phyloP scores from a whole-genome alignment of 1,139 yeast genomes.

The Pichia cactophila region DNA sequence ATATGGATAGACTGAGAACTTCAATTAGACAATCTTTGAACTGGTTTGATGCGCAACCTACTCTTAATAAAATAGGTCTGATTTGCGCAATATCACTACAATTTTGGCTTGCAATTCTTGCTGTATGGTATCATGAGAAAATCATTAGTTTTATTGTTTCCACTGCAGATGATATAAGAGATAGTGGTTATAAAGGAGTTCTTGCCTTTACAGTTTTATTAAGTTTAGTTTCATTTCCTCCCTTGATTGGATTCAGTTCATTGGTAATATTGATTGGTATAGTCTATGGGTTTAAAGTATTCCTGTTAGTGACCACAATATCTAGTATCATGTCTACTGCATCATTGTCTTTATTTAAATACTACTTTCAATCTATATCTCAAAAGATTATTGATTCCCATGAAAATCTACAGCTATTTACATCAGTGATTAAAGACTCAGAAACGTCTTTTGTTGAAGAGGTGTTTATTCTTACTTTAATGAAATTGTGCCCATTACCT shows the following conservation, averaged over 20 bases:
- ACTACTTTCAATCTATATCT: conserved; percentile 52
- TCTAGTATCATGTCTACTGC: conserved; percentile 66
- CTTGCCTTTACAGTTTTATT: conserved; percentile 44
- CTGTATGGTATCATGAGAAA: conserved; percentile 7
- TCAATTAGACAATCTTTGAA: background rate
- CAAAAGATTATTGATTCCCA: conserved; percentile 40
- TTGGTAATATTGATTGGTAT: conserved; percentile 67
- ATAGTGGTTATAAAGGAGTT: conserved; percentile 38
- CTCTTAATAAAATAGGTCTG: conserved; percentile 2
- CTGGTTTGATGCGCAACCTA: conserved; percentile 4
- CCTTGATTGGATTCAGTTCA: conserved; percentile 74
- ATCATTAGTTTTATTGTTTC: conserved; percentile 13
- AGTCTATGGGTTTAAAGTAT: conserved; percentile 76
- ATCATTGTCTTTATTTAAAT: conserved; percentile 64
- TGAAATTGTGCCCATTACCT: conserved; percentile 86
- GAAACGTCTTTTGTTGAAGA: conserved; percentile 40
- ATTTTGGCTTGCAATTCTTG: background rate
- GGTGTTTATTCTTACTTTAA: conserved; percentile 56
- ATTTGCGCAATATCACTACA: conserved; percentile 1
- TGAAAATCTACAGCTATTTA: conserved; percentile 65
- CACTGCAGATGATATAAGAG: conserved; percentile 16
- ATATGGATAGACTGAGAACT: background rate
- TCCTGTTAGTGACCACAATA: conserved; percentile 66
- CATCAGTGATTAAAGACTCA: conserved; percentile 61
- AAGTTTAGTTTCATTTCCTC: conserved; percentile 67